Conservation (phyloP, 768 basidiomycete genomes). For the Amanita phalloides region DNA sequence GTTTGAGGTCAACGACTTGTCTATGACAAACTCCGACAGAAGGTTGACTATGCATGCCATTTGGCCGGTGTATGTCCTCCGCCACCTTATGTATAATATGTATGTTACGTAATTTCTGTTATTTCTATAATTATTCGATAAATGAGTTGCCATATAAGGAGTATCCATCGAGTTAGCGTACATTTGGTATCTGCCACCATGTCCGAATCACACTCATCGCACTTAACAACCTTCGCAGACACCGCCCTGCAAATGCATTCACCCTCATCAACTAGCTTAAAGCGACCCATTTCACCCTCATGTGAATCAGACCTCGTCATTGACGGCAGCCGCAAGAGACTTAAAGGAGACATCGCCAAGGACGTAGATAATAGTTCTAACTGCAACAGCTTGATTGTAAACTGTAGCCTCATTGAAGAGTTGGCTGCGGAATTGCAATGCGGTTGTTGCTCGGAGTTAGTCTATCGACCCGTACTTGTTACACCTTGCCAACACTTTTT, state of each 20-base stretch:
- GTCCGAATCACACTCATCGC: conserved; percentile 2
- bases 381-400: conserved; percentile 7
- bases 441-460: conserved; percentile 75
- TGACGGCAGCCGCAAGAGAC: conserved; percentile 45
- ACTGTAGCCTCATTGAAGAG: conserved; percentile 39
- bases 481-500: conserved; percentile 86
- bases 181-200: conserved; percentile 3
- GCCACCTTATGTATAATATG: conserved; percentile 15
- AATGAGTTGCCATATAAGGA: conserved; percentile 5
- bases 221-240: not conserved
- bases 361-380: not conserved
- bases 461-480: conserved; percentile 75
- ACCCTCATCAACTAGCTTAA: conserved; percentile 20
- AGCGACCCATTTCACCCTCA: conserved; percentile 53
- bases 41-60: conserved; percentile 34
- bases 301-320: conserved; percentile 35
- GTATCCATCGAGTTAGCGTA: not conserved
- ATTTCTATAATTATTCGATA: not conserved
- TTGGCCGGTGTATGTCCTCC: conserved; percentile 36
- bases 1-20: conserved; percentile 39
- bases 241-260: not conserved
- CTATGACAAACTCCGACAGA: conserved; percentile 35
- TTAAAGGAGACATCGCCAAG: conserved; percentile 31
- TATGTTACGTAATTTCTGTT: too few species aligned
- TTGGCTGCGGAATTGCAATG: conserved; percentile 72